phyloP scores from a whole-genome alignment of 1,139 yeast genomes.

The Insectozyma bohioensis region DNA sequence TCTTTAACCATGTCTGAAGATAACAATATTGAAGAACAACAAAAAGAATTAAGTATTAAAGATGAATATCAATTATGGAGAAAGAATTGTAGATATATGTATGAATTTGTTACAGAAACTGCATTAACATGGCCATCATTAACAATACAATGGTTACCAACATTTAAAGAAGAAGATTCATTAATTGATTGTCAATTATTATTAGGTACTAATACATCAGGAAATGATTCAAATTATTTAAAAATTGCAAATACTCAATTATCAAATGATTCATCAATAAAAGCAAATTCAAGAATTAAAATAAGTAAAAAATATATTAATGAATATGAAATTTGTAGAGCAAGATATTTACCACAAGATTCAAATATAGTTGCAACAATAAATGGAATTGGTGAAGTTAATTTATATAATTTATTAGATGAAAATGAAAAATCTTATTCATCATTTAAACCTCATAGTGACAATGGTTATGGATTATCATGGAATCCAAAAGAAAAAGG shows the following conservation, averaged over 20 bases:
- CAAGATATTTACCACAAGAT: constrained; percentile 78
- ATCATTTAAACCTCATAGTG: constrained; percentile 54
- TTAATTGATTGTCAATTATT: constrained; percentile 50
- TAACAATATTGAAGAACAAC: neutral
- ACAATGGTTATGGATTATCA: constrained; percentile 71
- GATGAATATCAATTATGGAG: constrained; percentile 81
- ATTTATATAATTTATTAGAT: constrained; percentile 54
- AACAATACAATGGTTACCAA: constrained; percentile 75
- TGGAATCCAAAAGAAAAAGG: constrained; percentile 57
- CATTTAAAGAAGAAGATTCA: constrained; percentile 30
- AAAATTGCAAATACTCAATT: constrained; percentile 72
- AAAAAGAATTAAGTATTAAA: constrained; percentile 33
- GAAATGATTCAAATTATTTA: constrained; percentile 72
- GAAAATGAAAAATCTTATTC: constrained; percentile 18
- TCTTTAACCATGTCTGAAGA: constrained; percentile 1
- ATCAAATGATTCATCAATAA: constrained; percentile 41
- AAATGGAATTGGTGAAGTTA: constrained; percentile 72
- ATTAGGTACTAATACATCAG: constrained; percentile 87
- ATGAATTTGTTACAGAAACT: constrained; percentile 77
- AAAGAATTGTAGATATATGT: constrained; percentile 75
- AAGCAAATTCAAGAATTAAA: constrained; percentile 52
- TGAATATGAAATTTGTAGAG: constrained; percentile 70
- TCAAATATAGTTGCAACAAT: constrained; percentile 71
- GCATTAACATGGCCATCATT: constrained; percentile 80
- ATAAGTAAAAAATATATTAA: constrained; percentile 57